A percentile compares a stretch with the other conserved stretches of the same genome.
Evolutionary conservation across 306 rosid species (phyloP).

Genomic region (Malus sieversii): DNA sequence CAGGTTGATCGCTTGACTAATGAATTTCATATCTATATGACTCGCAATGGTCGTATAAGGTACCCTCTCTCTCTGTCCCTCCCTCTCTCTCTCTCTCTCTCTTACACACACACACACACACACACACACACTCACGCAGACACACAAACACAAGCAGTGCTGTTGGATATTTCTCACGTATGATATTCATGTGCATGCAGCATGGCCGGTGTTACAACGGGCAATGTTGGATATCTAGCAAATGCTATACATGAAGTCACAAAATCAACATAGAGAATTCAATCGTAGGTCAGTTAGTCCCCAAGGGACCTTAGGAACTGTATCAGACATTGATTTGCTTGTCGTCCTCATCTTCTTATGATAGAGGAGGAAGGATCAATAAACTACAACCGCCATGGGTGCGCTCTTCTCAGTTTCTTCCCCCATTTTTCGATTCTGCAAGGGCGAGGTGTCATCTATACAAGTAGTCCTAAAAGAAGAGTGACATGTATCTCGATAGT

Average conservation of each 20-base stretch:
- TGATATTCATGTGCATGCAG: slow-evolving; percentile 25
- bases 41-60: slow-evolving; percentile 96
- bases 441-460: background rate
- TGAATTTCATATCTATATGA: slow-evolving; percentile 82
- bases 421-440: background rate
- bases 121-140: background rate
- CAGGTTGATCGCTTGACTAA: slow-evolving; percentile 84
- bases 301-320: background rate
- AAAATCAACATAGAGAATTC: slow-evolving; percentile 39
- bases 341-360: background rate
- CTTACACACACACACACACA: background rate
- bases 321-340: background rate
- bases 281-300: background rate
- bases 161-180: background rate
- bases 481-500: background rate
- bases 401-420: slow-evolving; percentile 1
- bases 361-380: background rate
- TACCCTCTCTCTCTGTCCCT: background rate
- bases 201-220: slow-evolving; percentile 88
- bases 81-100: background rate
- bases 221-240: slow-evolving; percentile 75
- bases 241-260: slow-evolving; percentile 87
- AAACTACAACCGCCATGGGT: background rate
- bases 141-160: background rate
- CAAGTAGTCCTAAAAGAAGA: background rate